Percentiles rank a stretch among this genome's conserved stretches.
phyloP scores from a whole-genome alignment of 1,284 basidiomycete species.

The Cerrena zonata region DNA sequence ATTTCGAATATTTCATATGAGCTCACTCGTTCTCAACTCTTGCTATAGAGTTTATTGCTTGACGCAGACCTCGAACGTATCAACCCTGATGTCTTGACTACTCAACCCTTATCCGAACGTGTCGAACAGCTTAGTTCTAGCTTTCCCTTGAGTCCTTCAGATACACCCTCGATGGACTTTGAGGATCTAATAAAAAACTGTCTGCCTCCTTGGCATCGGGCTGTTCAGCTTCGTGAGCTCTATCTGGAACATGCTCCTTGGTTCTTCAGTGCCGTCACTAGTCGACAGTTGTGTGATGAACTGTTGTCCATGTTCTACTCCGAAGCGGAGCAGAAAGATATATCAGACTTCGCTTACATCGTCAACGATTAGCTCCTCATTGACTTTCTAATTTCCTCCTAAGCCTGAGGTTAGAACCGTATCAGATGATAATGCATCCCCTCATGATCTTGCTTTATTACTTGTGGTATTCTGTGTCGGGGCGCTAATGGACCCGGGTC shows the following conservation, averaged over 20 bases:
- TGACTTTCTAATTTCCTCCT: conserved; percentile 16
- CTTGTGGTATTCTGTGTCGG: conserved; percentile 57
- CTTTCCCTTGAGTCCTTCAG: conserved; percentile 45
- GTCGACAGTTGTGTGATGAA: conserved; percentile 56
- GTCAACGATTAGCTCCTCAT: conserved; percentile 12
- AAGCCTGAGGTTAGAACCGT: too few species aligned
- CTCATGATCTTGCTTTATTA: conserved; percentile 53
- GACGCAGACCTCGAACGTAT: too few species aligned
- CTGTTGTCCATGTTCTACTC: conserved; percentile 60
- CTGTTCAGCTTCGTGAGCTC: conserved; percentile 48
- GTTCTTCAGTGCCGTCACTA: conserved; percentile 68
- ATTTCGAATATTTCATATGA: too few species aligned
- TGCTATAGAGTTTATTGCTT: too few species aligned
- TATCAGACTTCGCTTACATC: too few species aligned
- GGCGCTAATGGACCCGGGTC: conserved; percentile 53
- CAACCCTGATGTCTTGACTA: too few species aligned
- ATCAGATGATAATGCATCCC: conserved; percentile 17
- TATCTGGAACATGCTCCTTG: conserved; percentile 70
- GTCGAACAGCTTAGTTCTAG: conserved; percentile 30
- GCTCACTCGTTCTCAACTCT: too few species aligned
- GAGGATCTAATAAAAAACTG: conserved; percentile 41
- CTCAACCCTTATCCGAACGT: conserved; percentile 20
- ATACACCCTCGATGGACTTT: conserved; percentile 28
- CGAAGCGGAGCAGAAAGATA: conserved; percentile 33
- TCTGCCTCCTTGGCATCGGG: conserved; percentile 55